Conservation (phyloP, 225 moss, liverwort and hornwort genomes). For the Sphagnum contortum region DNA sequence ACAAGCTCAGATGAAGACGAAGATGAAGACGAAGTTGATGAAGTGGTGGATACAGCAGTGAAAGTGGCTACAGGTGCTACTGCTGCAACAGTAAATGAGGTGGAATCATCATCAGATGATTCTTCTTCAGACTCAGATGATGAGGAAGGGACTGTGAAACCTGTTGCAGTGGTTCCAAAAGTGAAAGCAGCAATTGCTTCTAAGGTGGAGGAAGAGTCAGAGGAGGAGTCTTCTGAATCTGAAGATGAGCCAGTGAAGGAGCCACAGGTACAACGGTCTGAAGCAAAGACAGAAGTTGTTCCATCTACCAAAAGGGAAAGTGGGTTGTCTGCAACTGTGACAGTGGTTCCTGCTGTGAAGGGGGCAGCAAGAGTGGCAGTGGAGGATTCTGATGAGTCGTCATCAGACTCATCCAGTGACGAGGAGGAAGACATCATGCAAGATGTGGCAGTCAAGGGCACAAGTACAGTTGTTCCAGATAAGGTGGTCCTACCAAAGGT, state of each 20-base stretch:
- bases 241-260: slow-evolving; percentile 22
- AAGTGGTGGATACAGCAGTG: too few species aligned
- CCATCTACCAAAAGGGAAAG: background rate
- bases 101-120: slow-evolving; percentile 8
- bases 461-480: background rate
- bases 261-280: too few species aligned
- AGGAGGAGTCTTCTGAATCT: slow-evolving; percentile 20
- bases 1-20: slow-evolving; percentile 2
- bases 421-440: slow-evolving; percentile 24
- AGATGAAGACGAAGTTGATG: too few species aligned
- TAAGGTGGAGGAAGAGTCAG: slow-evolving; percentile 2
- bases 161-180: background rate
- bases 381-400: slow-evolving; percentile 23
- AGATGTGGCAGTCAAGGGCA: slow-evolving; percentile 19
- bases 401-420: slow-evolving; percentile 32
- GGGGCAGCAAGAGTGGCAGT: slow-evolving; percentile 6
- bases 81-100: too few species aligned
- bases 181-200: slow-evolving; percentile 6
- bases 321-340: slow-evolving; percentile 1
- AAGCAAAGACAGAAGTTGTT: too few species aligned
- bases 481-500: slow-evolving; percentile 5
- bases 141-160: slow-evolving; percentile 10
- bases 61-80: too few species aligned
- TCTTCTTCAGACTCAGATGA: slow-evolving; percentile 13
- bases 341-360: too few species aligned